A percentile compares a stretch with the other conserved stretches of the same genome.
phyloP scores from a whole-genome alignment of 2,329 filamentous ascomycete genomes.

The Beauveria brongniartii region DNA sequence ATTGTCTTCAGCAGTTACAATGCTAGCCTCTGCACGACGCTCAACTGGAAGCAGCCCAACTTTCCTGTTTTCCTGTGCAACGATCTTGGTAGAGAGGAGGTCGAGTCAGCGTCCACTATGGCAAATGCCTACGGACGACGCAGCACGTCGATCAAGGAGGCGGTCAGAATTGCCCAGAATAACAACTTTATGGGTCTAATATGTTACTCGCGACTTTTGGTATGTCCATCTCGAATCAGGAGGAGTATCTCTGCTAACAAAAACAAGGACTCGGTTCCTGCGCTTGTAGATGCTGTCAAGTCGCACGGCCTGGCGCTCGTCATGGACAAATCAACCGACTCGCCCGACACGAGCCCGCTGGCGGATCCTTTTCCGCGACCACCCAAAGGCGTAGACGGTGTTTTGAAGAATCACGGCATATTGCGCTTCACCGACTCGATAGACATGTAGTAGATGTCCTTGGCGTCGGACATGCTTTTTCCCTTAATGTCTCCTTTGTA shows the following conservation, averaged over 20 bases:
- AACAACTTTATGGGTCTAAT: conserved; percentile 99
- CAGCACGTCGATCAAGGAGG: conserved; percentile 86
- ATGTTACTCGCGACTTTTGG: conserved; percentile 77
- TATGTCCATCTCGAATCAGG: conserved; percentile 37
- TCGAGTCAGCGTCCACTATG: conserved; percentile 29
- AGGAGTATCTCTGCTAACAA: conserved; percentile 10
- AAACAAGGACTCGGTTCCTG: conserved; percentile 78
- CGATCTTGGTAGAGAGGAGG: conserved; percentile 61
- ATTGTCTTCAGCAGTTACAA: conserved; percentile 95
- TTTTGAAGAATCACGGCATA: conserved; percentile 78
- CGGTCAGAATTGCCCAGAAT: conserved; percentile 81
- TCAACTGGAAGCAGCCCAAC: conserved; percentile 99
- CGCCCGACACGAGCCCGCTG: conserved; percentile 30
- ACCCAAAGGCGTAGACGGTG: conserved; percentile 78
- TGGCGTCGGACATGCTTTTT: background rate
- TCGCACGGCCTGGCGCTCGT: conserved; percentile 88
- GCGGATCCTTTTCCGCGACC: conserved; percentile 49
- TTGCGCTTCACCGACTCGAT: conserved; percentile 90
- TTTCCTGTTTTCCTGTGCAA: conserved; percentile 96
- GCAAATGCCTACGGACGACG: conserved; percentile 55
- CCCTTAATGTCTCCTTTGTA: background rate
- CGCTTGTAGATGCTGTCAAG: conserved; percentile 87
- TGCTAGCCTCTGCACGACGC: conserved; percentile 76
- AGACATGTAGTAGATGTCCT: conserved; percentile 33
- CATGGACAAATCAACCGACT: conserved; percentile 68